Conservation (phyloP, 2,329 filamentous ascomycete genomes). For the Microdochium nivale region DNA sequence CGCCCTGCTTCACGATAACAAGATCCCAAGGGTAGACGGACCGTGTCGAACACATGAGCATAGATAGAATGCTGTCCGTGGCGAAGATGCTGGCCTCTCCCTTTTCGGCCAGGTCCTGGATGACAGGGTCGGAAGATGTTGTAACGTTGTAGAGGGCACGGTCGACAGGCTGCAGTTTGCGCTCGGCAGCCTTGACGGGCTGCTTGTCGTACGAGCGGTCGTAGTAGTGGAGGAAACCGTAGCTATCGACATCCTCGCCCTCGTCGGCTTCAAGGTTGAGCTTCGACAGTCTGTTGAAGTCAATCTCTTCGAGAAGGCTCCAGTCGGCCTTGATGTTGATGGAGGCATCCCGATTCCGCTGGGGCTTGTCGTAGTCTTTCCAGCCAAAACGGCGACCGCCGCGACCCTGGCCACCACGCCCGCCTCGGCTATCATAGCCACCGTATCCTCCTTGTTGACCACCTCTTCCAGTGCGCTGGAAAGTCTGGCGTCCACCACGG, state of each 20-base stretch:
- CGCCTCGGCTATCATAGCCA: conserved; percentile 65
- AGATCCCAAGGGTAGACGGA: conserved; percentile 99
- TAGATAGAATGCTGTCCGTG: conserved; percentile 93
- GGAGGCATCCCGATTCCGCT: conserved; percentile 90
- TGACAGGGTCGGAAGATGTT: conserved; percentile 89
- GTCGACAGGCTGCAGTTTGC: conserved; percentile 80
- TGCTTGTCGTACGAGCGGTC: conserved; percentile 93
- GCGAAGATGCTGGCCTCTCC: conserved; percentile 95
- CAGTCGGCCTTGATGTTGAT: conserved; percentile 96
- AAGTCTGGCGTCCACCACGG: conserved; percentile 46
- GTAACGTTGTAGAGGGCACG: conserved; percentile 97
- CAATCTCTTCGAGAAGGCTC: conserved; percentile 94
- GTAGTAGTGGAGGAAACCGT: conserved; percentile 98
- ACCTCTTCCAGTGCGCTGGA: conserved; percentile 63
- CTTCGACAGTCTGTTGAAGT: conserved; percentile 91
- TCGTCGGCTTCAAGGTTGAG: conserved; percentile 92
- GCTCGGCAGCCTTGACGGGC: conserved; percentile 80
- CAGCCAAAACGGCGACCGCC: conserved; percentile 88
- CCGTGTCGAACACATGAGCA: conserved; percentile 97
- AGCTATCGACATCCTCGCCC: conserved; percentile 89
- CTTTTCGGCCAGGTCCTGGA: conserved; percentile 93
- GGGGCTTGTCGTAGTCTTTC: conserved; percentile 98
- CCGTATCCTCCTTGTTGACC: conserved; percentile 53
- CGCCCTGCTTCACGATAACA: conserved; percentile 82
- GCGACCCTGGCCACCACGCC: conserved; percentile 60